Base-by-base conservation (phyloP, 1,284 basidiomycete genomes). In the Nidula niveotomentosa region DNA sequence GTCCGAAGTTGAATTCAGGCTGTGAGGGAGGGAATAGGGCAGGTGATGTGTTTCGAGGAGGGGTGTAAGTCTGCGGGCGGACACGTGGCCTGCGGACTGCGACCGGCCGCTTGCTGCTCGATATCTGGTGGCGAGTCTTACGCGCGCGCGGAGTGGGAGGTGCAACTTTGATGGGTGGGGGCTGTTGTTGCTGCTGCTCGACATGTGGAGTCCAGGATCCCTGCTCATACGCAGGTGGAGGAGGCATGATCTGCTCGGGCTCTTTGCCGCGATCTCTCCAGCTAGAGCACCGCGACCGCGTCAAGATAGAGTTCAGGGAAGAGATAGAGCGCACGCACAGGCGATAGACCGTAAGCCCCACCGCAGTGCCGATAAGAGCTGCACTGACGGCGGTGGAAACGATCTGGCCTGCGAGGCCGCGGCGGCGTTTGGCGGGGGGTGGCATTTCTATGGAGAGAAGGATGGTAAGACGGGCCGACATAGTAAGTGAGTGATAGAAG, bases 291-390 rank as follows among this genome's bases (percentile, higher is more conserved):
- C 39, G 15, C 39, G 45, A 23, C 6, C 4, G 13, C 45, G 18
- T 47, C 51, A 9, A 9, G 12, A 23, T 17, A 35, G 30, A 34
- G 48, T 44, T 48, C 55, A 36, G 49, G 51, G 36, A 47, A 49
- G 43, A 36, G 18, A 12, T 48, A 30, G 49, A 23, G 10, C 18
- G 6, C 33, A 78, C 88, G 74, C 68, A 91, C 90, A 92, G 74
- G 69, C 89, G 83, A 73, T 91, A 92, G 47, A 91, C 88, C 49
- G 90, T 91, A 59, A 91, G 77, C 57, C 90, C 90, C 50, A 92
- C 90, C 13, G 90, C 90, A 36, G 88, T 87, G 56, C 90, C 89
- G 58, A 92, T 88, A 57, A 92, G 80, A 51, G 88, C 90, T 60
- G 90, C 89, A 72, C 80, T 89, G 70, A 92, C 75, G 55, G 90